These are phyloP conservation scores for Melanogaster broomeanus DNA, from an alignment of 768 basidiomycete species.

Conservation along the genomic window DNA sequence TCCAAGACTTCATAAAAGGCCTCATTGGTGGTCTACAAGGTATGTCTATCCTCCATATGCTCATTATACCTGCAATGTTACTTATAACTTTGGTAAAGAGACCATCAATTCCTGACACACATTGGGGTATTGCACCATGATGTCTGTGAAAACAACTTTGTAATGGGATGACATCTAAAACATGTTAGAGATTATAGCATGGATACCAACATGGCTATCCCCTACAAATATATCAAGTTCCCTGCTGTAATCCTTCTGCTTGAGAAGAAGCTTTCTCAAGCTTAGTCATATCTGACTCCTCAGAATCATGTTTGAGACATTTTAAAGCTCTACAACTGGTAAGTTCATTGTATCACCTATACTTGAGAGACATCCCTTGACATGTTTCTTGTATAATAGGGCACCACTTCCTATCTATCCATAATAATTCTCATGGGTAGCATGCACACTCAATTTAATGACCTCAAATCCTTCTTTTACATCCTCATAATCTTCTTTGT, in stretches of 20 bases:
- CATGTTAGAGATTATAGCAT: slow-evolving; percentile 16
- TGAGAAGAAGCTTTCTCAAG: neutral
- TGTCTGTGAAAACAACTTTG: slow-evolving; percentile 33
- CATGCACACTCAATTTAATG: slow-evolving; percentile 1
- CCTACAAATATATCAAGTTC: neutral
- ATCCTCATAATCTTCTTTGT: slow-evolving; percentile 1
- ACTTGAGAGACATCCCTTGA: neutral
- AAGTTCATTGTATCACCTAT: neutral
- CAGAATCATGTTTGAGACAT: neutral
- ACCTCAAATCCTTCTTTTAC: slow-evolving; percentile 5
- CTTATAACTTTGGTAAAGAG: too few relatives aligned
- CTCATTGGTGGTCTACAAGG: neutral
- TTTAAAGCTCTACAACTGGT: neutral
- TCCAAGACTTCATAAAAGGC: too few relatives aligned
- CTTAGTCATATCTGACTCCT: too few relatives aligned
- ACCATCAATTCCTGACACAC: too few relatives aligned
- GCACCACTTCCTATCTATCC: too few relatives aligned
- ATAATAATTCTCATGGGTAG: too few relatives aligned
- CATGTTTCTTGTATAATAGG: neutral
- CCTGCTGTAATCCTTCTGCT: neutral
- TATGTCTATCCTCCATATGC: neutral
- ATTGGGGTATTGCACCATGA: slow-evolving; percentile 32
- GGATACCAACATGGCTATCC: slow-evolving; percentile 19
- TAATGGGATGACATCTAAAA: slow-evolving; percentile 15
- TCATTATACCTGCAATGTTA: neutral